Percentiles rank a stretch among this genome's conserved stretches.
Conservation (phyloP, 1,139 yeast species). For the Candida mesenterica region DNA sequence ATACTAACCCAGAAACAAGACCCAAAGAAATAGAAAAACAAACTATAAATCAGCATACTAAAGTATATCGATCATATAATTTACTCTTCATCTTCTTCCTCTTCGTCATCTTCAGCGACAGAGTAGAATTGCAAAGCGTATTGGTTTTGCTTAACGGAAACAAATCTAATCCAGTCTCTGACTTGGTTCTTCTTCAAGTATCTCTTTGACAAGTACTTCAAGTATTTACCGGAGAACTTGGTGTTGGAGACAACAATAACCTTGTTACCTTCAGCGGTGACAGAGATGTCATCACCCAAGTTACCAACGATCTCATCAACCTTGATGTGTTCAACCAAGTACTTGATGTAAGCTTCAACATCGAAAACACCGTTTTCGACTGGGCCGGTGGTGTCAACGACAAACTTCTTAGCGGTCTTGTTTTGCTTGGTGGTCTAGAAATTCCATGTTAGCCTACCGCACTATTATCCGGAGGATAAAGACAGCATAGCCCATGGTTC, state of each 20-base stretch:
- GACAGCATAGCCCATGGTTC: conserved; percentile 58
- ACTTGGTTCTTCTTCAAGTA: conserved; percentile 99
- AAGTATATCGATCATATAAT: background rate
- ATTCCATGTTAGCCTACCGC: conserved; percentile 59
- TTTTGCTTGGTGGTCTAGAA: conserved; percentile 74
- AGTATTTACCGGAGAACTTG: conserved; percentile 99
- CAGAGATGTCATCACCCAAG: conserved; percentile 93
- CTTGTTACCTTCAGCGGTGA: conserved; percentile 79
- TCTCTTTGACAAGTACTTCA: conserved; percentile 98
- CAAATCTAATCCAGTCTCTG: conserved; percentile 99
- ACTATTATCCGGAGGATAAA: conserved; percentile 44
- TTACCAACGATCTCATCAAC: conserved; percentile 95
- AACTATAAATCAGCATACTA: background rate
- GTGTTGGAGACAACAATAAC: conserved; percentile 88
- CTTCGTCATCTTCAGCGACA: conserved; percentile 94
- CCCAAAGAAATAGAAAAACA: conserved; percentile 2
- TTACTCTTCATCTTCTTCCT: conserved; percentile 61
- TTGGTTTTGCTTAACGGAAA: conserved; percentile 91
- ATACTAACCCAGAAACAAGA: conserved; percentile 1
- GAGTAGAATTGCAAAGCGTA: conserved; percentile 99
- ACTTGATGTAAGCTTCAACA: conserved; percentile 97
- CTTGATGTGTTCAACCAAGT: conserved; percentile 98
- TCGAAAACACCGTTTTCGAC: conserved; percentile 97
- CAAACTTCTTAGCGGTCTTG: conserved; percentile 82
- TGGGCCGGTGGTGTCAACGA: conserved; percentile 97